A percentile compares a stretch with the other conserved stretches of the same genome.
phyloP scores from a whole-genome alignment of 2,329 filamentous ascomycete species.

The Fusarium floridanum region DNA sequence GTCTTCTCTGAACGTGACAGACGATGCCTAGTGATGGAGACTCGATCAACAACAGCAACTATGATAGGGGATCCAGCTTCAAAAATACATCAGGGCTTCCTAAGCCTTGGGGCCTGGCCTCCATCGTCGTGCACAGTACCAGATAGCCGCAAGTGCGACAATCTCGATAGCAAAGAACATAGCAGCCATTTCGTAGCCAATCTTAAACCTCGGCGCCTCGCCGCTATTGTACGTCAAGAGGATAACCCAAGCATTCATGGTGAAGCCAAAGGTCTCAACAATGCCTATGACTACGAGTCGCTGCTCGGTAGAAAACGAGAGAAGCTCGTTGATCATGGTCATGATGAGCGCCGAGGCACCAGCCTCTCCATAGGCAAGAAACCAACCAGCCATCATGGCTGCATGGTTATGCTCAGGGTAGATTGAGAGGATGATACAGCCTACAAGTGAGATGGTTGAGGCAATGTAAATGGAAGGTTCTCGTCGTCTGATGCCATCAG shows the following conservation, averaged over 20 bases:
- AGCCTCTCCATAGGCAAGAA: neutral
- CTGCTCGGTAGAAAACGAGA: neutral
- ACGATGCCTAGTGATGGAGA: no score
- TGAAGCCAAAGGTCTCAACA: neutral
- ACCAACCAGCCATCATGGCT: constrained; percentile 2
- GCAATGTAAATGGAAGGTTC: neutral
- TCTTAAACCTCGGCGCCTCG: neutral
- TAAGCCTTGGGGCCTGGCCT: neutral
- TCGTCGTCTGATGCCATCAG: neutral
- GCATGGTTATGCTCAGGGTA: neutral
- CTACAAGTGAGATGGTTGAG: neutral
- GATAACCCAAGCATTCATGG: neutral
- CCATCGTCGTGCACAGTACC: neutral
- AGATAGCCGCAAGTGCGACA: neutral
- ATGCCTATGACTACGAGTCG: neutral
- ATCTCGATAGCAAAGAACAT: constrained; percentile 6
- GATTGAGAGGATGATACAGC: neutral
- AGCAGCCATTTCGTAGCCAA: constrained; percentile 1
- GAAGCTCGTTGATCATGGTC: constrained; percentile 5
- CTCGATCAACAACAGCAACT: no score
- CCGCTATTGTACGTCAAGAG: neutral
- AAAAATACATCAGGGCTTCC: no score
- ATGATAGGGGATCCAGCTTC: no score
- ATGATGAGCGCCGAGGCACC: neutral
- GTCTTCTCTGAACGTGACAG: no score